phyloP scores from a whole-genome alignment of 768 basidiomycete species.

The Hygrophorus pudorinus region DNA sequence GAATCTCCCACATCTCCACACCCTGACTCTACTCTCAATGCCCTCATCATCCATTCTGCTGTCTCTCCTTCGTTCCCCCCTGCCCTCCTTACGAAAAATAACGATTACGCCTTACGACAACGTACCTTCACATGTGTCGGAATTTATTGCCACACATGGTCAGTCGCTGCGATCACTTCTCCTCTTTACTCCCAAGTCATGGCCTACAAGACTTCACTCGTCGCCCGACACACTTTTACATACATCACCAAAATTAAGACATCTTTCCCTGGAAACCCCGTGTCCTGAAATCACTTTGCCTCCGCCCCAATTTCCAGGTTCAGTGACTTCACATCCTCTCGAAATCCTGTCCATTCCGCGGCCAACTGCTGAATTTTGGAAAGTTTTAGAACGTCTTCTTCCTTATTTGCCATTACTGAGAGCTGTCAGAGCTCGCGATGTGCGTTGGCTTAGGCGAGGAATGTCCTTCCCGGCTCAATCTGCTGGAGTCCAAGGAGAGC shows the following conservation, averaged over 20 bases:
- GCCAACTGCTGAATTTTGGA: conserved; percentile 53
- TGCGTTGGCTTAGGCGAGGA: conserved; percentile 64
- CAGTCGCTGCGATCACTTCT: conserved; percentile 46
- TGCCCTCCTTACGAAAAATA: conserved; percentile 55
- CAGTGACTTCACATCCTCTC: conserved; percentile 27
- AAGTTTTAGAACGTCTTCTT: conserved; percentile 42
- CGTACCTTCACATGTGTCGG: conserved; percentile 45
- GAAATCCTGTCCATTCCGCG: conserved; percentile 67
- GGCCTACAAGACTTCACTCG: conserved; percentile 51
- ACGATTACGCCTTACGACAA: conserved; percentile 71
- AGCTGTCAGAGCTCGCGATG: conserved; percentile 52
- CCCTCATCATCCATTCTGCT: conserved; percentile 55
- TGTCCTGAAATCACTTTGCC: conserved; percentile 40
- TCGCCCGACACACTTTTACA: conserved; percentile 39
- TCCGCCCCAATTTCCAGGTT: conserved; percentile 3
- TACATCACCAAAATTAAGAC: conserved; percentile 45
- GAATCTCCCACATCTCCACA: conserved; percentile 45
- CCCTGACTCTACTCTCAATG: conserved; percentile 55
- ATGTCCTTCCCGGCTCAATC: conserved; percentile 55
- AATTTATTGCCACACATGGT: conserved; percentile 55
- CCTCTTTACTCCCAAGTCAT: conserved; percentile 60
- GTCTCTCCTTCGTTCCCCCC: conserved; percentile 44
- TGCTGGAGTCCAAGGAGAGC: conserved; percentile 74
- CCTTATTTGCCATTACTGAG: conserved; percentile 46
- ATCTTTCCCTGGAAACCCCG: conserved; percentile 65